Evolutionary conservation across 176 grass and related monocot species (phyloP).

Genomic region (Panicum miliaceum): DNA sequence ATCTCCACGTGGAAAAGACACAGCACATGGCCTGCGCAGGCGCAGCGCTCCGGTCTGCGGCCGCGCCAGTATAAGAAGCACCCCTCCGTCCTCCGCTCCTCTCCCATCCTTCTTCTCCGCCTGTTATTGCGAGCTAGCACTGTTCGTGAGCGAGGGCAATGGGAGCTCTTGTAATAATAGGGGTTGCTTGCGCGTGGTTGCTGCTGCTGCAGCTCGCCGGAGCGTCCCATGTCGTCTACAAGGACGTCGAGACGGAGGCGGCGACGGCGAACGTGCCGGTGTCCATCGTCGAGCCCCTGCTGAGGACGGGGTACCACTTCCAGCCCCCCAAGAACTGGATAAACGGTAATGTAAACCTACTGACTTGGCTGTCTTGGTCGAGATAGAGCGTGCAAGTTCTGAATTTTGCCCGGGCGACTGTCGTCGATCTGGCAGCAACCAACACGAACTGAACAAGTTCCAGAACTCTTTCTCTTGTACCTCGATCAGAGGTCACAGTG

Average conservation of each 20-base stretch:
- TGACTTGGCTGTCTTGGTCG: neutral
- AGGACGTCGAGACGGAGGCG: neutral
- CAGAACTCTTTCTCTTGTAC: neutral
- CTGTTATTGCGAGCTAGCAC: neutral
- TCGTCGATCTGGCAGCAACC: neutral
- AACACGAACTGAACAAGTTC: neutral
- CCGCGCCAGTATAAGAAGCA: conserved; percentile 35
- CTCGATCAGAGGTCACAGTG: neutral
- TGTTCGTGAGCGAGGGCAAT: conserved; percentile 23
- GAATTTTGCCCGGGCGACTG: too few relatives aligned
- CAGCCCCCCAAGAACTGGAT: conserved; percentile 77
- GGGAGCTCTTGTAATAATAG: neutral
- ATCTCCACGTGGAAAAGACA: too few relatives aligned
- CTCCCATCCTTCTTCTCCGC: neutral
- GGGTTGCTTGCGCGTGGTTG: conserved; percentile 35
- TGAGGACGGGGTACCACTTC: conserved; percentile 72
- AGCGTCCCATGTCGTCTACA: conserved; percentile 55
- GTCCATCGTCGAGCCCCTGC: conserved; percentile 40
- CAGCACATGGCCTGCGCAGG: neutral
- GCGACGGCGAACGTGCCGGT: conserved; percentile 29
- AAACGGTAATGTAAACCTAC: conserved; percentile 59
- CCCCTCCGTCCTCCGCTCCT: conserved; percentile 20
- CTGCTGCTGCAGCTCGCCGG: conserved; percentile 46
- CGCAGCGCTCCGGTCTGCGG: neutral
- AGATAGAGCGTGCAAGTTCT: neutral